phyloP scores from a whole-genome alignment of 495 filamentous ascomycete genomes.

The Penicillium soppii region DNA sequence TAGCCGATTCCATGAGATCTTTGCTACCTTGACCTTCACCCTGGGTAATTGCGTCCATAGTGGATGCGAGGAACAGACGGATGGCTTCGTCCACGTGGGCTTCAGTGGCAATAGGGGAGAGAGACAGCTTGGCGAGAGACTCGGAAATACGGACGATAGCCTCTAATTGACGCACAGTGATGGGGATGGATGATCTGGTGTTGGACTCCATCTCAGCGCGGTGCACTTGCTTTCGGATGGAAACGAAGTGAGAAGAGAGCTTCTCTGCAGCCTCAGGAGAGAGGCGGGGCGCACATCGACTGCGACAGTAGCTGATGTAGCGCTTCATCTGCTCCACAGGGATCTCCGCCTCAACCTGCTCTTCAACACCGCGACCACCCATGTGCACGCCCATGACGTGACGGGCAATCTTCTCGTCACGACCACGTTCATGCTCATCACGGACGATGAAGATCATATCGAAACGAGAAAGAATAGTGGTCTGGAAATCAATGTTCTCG shows the following conservation, averaged over 20 bases:
- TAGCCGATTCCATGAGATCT: conserved; percentile 86
- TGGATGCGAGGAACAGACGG: conserved; percentile 91
- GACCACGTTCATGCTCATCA: conserved; percentile 85
- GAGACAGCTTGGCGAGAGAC: conserved; percentile 85
- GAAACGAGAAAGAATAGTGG: conserved; percentile 96
- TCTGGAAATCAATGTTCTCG: conserved; percentile 99
- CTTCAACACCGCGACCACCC: conserved; percentile 81
- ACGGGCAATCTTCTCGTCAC: conserved; percentile 91
- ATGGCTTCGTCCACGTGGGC: conserved; percentile 97
- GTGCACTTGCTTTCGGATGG: conserved; percentile 92
- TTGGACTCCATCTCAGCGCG: conserved; percentile 84
- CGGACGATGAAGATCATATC: conserved; percentile 99
- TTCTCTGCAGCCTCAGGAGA: conserved; percentile 93
- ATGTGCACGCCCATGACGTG: conserved; percentile 99
- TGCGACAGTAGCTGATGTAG: conserved; percentile 97
- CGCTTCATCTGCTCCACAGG: conserved; percentile 96
- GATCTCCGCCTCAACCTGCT: conserved; percentile 81
- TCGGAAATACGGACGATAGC: conserved; percentile 97
- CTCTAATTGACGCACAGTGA: conserved; percentile 96
- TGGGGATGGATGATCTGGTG: conserved; percentile 87
- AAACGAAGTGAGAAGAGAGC: conserved; percentile 95
- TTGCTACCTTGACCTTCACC: conserved; percentile 76
- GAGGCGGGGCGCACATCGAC: conserved; percentile 89
- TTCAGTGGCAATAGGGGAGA: conserved; percentile 83
- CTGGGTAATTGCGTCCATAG: conserved; percentile 96